phyloP scores from a whole-genome alignment of 2,329 filamentous ascomycete species.

The Pseudocercospora fijiensis region DNA sequence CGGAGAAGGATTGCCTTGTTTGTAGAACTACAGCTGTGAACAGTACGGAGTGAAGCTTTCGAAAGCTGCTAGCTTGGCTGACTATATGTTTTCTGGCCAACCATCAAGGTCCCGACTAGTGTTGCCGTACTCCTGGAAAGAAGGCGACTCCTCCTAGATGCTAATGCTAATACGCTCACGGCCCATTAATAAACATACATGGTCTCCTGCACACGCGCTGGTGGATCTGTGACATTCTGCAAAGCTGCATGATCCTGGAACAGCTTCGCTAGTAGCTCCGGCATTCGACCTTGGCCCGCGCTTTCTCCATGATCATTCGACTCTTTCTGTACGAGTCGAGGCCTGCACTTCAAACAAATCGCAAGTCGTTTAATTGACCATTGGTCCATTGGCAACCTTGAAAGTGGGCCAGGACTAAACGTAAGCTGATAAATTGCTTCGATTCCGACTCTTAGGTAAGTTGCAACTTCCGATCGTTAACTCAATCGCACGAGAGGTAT shows the following conservation, averaged over 20 bases:
- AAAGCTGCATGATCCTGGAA: neutral
- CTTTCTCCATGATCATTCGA: neutral
- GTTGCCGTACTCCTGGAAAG: neutral
- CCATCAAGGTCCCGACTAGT: conserved; percentile 7
- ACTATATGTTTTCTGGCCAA: neutral
- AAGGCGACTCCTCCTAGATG: neutral
- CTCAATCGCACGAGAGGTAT: neutral
- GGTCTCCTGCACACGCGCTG: neutral
- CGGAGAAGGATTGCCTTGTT: neutral
- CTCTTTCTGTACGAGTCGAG: neutral
- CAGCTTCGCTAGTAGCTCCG: neutral
- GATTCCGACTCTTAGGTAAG: neutral
- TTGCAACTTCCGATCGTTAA: neutral
- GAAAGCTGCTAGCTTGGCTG: neutral
- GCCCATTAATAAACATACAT: neutral
- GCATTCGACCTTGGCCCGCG: neutral
- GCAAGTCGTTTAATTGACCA: neutral
- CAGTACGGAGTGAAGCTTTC: neutral
- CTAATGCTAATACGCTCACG: neutral
- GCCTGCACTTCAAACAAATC: neutral
- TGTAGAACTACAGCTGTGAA: neutral
- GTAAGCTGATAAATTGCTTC: neutral
- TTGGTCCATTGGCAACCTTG: neutral
- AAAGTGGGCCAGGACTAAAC: neutral
- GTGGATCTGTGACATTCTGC: neutral